These are phyloP conservation scores for Salicornia ramosissima DNA, from an alignment of 148 eudicot species.

Conservation along the genomic window DNA sequence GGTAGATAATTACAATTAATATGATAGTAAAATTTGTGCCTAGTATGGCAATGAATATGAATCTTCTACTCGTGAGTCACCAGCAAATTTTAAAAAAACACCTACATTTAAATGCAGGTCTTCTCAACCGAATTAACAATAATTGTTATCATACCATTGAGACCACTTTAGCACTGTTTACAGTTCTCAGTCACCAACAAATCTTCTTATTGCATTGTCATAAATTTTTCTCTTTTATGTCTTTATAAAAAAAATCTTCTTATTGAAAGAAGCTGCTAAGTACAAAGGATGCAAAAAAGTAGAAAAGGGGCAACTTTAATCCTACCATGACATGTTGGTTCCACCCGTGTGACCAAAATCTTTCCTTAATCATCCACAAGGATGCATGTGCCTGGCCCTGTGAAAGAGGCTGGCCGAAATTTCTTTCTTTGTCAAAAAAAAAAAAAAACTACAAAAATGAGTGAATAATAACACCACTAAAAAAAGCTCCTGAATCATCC, in stretches of 20 bases:
- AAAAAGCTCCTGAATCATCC: conserved; percentile 23
- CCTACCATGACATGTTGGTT: too few relatives aligned
- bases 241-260: conserved; percentile 15
- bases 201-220: conserved; percentile 9
- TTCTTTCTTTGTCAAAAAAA: too few relatives aligned
- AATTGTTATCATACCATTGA: background rate
- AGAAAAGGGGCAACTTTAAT: background rate
- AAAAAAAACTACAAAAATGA: conserved; percentile 28
- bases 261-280: conserved; percentile 8
- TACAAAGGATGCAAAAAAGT: background rate
- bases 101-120: background rate
- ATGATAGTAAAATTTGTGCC: too few relatives aligned
- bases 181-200: conserved; percentile 8
- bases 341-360: too few relatives aligned
- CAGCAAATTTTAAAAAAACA: background rate
- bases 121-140: background rate
- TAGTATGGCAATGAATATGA: background rate
- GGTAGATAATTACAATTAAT: too few relatives aligned
- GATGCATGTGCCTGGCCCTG: too few relatives aligned
- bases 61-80: background rate
- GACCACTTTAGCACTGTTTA: background rate
- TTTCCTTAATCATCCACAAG: too few relatives aligned
- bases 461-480: conserved; percentile 19
- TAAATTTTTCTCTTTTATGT: too few relatives aligned
- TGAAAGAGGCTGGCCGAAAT: too few relatives aligned